phyloP scores from a whole-genome alignment of 225 moss, liverwort and hornwort species.

The Polytrichum formosum region DNA sequence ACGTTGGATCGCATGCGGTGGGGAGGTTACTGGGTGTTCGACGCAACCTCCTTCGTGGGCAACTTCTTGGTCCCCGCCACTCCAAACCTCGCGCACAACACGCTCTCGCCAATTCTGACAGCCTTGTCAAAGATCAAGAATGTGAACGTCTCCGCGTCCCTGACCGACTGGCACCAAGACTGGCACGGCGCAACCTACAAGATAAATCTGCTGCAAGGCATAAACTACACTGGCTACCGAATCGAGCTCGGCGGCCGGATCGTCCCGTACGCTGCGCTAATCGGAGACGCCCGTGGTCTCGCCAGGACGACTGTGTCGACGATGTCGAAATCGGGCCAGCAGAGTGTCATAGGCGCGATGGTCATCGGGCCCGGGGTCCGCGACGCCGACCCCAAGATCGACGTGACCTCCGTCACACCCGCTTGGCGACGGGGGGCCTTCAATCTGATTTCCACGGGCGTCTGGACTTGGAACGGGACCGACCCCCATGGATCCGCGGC shows the following conservation, averaged over 20 bases:
- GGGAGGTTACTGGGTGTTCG: conserved; percentile 36
- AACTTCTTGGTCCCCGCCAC: conserved; percentile 20
- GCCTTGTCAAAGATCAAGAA: conserved; percentile 22
- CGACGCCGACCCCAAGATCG: conserved; percentile 13
- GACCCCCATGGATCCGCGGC: conserved; percentile 12
- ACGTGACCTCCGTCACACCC: conserved; percentile 24
- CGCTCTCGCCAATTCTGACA: conserved; percentile 19
- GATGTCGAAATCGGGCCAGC: conserved; percentile 1
- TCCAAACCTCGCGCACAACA: conserved; percentile 4
- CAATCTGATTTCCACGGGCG: conserved; percentile 5
- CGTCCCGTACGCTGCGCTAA: conserved; percentile 25
- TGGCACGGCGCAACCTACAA: conserved; percentile 18
- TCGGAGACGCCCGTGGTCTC: conserved; percentile 16
- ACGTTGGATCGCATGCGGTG: conserved; percentile 24
- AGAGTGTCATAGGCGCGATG: conserved; percentile 22
- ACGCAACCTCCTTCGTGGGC: conserved; percentile 7
- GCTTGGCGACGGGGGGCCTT: conserved; percentile 31
- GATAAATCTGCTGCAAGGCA: conserved; percentile 4
- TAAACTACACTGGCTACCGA: conserved; percentile 16
- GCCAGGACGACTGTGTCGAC: conserved; percentile 24
- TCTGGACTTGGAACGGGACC: conserved; percentile 25
- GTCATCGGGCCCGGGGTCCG: conserved; percentile 43
- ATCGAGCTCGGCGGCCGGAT: conserved; percentile 22
- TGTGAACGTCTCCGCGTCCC: conserved; percentile 8
- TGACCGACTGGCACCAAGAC: conserved; percentile 19